Evolutionary conservation across 352 stramenopile species (phyloP).

Genomic region (Globisporangium megalacanthum): DNA sequence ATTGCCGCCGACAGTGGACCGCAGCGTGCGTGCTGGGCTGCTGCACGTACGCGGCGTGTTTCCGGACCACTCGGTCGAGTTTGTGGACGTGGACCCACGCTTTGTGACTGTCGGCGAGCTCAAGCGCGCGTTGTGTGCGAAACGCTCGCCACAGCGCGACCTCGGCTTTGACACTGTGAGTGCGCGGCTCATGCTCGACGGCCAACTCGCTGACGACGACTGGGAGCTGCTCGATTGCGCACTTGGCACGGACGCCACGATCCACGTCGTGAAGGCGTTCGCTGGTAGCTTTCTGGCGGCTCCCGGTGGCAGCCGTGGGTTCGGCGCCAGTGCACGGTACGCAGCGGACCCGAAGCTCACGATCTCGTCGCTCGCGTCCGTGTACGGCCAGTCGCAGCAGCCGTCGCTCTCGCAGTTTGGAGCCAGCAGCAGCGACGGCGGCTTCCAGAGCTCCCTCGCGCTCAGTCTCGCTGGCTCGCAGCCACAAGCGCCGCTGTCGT

Average conservation of each 20-base stretch:
- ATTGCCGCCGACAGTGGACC: constrained; percentile 20
- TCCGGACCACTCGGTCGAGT: constrained; percentile 77
- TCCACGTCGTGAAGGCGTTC: constrained; percentile 56
- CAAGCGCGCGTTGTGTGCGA: constrained; percentile 55
- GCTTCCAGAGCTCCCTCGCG: constrained; percentile 40
- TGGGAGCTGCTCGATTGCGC: constrained; percentile 82
- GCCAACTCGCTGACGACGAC: constrained; percentile 67
- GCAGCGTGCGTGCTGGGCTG: constrained; percentile 42
- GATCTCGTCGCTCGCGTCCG: constrained; percentile 67
- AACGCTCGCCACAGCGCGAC: constrained; percentile 34
- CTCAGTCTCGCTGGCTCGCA: constrained; percentile 10
- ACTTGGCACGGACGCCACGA: constrained; percentile 57
- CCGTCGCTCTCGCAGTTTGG: constrained; percentile 11
- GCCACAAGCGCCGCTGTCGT: constrained; percentile 8
- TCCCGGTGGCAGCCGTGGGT: too few relatives aligned
- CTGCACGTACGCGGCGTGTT: constrained; percentile 84
- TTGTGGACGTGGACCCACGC: constrained; percentile 67
- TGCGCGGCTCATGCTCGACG: constrained; percentile 71
- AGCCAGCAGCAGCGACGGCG: constrained; percentile 23
- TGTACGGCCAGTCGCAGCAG: constrained; percentile 32
- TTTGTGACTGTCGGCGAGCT: constrained; percentile 69
- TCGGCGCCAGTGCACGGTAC: too few relatives aligned
- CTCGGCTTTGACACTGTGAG: constrained; percentile 40
- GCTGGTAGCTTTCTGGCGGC: constrained; percentile 6
- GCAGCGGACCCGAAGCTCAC: constrained; percentile 41